These are phyloP conservation scores for Elsinoe australis DNA, from an alignment of 2,329 filamentous ascomycete genomes.

Conservation along the genomic window DNA sequence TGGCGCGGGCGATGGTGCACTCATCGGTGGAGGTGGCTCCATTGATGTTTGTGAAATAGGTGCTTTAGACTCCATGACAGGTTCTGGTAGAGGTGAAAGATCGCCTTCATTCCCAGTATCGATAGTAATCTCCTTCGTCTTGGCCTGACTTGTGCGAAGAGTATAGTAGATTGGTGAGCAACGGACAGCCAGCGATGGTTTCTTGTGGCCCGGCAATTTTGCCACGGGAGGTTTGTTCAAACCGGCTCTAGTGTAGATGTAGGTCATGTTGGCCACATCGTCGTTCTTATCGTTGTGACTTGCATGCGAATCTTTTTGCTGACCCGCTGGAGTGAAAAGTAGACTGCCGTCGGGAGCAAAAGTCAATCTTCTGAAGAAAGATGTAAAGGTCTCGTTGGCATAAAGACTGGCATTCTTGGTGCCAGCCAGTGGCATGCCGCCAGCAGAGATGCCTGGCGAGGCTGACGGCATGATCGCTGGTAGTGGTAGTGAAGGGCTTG, in stretches of 20 bases:
- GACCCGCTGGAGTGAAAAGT: conserved; percentile 86
- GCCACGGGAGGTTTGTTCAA: conserved; percentile 95
- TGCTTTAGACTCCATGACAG: conserved; percentile 50
- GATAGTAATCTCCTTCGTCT: conserved; percentile 85
- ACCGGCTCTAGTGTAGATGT: conserved; percentile 92
- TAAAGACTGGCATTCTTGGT: conserved; percentile 85
- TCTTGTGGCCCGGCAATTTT: conserved; percentile 93
- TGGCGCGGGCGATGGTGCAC: conserved; percentile 44
- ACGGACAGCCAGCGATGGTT: conserved; percentile 89
- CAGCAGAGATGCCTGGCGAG: conserved; percentile 73
- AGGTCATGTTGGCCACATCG: conserved; percentile 93
- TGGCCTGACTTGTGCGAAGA: conserved; percentile 54
- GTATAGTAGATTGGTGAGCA: conserved; percentile 89
- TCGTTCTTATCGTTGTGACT: conserved; percentile 68
- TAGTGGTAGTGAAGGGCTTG: conserved; percentile 84
- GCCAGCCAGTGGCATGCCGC: conserved; percentile 42
- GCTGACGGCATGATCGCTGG: conserved; percentile 93
- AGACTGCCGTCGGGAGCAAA: conserved; percentile 94
- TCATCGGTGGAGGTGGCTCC: conserved; percentile 68
- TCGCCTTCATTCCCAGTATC: conserved; percentile 84
- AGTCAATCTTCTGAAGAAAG: conserved; percentile 87
- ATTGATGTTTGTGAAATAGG: conserved; percentile 61
- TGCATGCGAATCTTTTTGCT: conserved; percentile 95
- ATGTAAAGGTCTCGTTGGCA: conserved; percentile 92
- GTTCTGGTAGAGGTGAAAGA: conserved; percentile 76